Evolutionary conservation across 192 early-diverging fungal genomes (phyloP).

Genomic region (Backusella mclennaniae): DNA sequence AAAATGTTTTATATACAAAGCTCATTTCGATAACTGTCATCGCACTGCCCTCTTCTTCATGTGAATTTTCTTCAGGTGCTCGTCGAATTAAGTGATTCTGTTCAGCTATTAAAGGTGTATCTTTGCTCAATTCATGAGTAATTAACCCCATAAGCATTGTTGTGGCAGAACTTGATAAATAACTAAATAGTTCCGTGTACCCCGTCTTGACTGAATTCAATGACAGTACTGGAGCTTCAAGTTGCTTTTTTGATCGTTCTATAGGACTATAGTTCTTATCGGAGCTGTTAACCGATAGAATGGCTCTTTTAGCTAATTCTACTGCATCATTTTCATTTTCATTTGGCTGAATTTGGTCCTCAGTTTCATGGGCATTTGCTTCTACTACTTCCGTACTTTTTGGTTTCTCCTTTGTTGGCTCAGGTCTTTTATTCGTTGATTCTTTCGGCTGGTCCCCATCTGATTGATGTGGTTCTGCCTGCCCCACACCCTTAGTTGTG

Average conservation of each 20-base stretch:
- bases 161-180: not conserved
- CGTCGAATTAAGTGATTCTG: not conserved
- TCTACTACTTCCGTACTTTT: not conserved
- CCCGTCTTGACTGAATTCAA: not conserved
- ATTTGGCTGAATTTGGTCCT: not conserved
- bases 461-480: not conserved
- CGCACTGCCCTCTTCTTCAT: not conserved
- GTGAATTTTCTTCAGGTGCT: not conserved
- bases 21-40: slow-evolving; percentile 26
- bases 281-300: not conserved
- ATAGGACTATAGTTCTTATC: not conserved
- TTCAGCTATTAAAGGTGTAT: not conserved
- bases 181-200: not conserved
- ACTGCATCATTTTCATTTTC: not conserved
- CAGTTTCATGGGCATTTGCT: not conserved
- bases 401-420: not conserved
- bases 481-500: not conserved
- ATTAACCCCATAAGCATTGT: not conserved
- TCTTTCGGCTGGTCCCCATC: not conserved
- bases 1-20: slow-evolving; percentile 37
- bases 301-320: not conserved
- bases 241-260: not conserved
- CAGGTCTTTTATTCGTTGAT: not conserved
- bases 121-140: not conserved
- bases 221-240: not conserved